Base-by-base conservation (phyloP, 768 basidiomycete genomes). In the Kwoniella europaea region DNA sequence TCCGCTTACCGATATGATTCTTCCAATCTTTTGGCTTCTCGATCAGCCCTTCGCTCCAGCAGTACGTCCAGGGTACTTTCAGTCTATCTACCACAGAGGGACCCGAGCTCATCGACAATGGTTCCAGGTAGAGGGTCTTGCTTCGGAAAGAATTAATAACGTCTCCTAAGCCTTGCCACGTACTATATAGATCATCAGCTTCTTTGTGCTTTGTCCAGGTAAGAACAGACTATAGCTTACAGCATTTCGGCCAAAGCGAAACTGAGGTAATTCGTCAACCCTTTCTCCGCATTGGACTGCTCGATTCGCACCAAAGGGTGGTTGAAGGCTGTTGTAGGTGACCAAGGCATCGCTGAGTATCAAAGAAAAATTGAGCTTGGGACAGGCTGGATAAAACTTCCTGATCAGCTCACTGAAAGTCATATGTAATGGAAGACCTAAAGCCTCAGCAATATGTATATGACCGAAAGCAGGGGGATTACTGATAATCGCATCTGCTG, bases 381-480 rank as follows among this genome's bases (percentile, higher is more conserved):
- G 65, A 74, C 52, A 71, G 63, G 55, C 13, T 27, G 6, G 35
- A 35, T 35, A 6, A 35, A 7, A 35, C 4, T 4, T 20, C n/a
- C 3, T 68, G 57, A 59, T 15, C 13, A 42, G 74, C 81, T 73
- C 56, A 83, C 82, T 89, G 78, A 90, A 89, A 60, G 86, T 87
- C 73, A 89, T 78, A 52, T 87, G 83, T 10, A 89, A 79, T 2
- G 88, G 88, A 27, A 89, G 85, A 1, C 89, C 89, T 4, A 90
- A 79, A 9, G 89, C 88, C 76, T 90, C 89, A 1, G 89, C 89
- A 62, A 89, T 88, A 69, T 90, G 89, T 4, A 89, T 80, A 82
- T 90, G 89, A 0, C 88, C 89, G 71, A 90, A 90, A 4, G 88
- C 85, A 0, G 90, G 90, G 18, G 90, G 90, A 77, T 90, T 90